phyloP scores from a whole-genome alignment of 2,329 filamentous ascomycete genomes.

The Ophiobolus disseminans region DNA sequence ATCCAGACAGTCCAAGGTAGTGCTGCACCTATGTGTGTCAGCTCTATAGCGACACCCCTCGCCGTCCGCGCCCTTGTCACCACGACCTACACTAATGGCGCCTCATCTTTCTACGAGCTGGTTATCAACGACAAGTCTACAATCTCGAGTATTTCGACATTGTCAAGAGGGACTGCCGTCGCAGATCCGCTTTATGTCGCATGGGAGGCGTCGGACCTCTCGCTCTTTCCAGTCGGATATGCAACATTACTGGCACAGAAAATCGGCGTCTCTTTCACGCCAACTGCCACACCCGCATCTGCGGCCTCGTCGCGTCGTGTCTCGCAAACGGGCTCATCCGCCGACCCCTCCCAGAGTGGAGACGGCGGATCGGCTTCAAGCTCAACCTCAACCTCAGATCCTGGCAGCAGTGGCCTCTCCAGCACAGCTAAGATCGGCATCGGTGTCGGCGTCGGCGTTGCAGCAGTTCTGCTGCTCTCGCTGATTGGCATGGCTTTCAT shows the following conservation, averaged over 20 bases:
- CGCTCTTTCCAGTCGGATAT: constrained; percentile 6
- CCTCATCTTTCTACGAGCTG: constrained; percentile 3
- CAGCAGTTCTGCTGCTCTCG: neutral
- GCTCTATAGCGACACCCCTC: constrained; percentile 2
- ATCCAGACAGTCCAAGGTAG: constrained; percentile 1
- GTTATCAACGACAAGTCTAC: constrained; percentile 7
- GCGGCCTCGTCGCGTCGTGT: neutral
- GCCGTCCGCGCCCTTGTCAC: constrained; percentile 5
- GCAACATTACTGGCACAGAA: constrained; percentile 8
- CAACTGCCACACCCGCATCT: constrained; percentile 2
- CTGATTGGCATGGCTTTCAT: neutral
- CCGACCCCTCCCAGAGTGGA: neutral
- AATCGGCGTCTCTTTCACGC: constrained; percentile 7
- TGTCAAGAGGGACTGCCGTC: constrained; percentile 5
- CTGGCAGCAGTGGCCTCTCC: constrained; percentile 2
- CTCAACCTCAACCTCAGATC: too few species aligned
- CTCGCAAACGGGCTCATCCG: neutral
- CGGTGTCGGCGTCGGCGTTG: constrained; percentile 4
- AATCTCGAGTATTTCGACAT: constrained; percentile 3
- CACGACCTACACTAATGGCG: constrained; percentile 2
- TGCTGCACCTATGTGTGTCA: constrained; percentile 4
- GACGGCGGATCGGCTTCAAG: neutral
- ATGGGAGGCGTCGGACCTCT: constrained; percentile 5
- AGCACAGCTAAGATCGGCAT: constrained; percentile 6
- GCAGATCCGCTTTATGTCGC: constrained; percentile 10